Evolutionary conservation across 345 rosid species (phyloP).

Genomic region (Fremontodendron californicum): DNA sequence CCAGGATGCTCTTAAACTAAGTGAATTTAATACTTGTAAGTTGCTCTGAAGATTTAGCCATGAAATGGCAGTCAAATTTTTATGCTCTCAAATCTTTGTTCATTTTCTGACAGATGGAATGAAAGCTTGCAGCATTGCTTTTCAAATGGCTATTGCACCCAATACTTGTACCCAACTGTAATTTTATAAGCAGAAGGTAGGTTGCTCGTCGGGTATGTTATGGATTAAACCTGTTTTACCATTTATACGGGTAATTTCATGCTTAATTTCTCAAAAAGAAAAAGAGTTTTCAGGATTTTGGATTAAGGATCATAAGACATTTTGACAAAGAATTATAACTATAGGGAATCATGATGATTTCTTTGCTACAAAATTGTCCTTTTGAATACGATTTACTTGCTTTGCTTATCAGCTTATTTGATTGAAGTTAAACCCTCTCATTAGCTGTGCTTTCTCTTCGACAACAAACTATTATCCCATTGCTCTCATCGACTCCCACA

Average conservation of each 20-base stretch:
- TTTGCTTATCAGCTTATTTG: not conserved
- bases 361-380: not conserved
- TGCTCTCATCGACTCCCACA: not conserved
- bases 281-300: no score
- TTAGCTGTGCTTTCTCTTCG: not conserved
- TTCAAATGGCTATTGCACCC: not conserved
- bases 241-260: not conserved
- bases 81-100: not conserved
- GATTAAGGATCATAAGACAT: no score
- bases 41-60: slow-evolving; percentile 1
- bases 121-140: not conserved
- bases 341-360: not conserved
- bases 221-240: not conserved
- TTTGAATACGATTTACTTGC: not conserved
- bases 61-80: not conserved
- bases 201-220: not conserved
- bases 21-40: not conserved
- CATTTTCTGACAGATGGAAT: not conserved
- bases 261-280: not conserved
- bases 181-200: not conserved
- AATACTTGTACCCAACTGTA: not conserved
- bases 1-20: slow-evolving; percentile 49
- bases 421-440: not conserved
- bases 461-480: not conserved
- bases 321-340: not conserved